Conservation (phyloP, 208 protist species). For the Crithidia thermophila region DNA sequence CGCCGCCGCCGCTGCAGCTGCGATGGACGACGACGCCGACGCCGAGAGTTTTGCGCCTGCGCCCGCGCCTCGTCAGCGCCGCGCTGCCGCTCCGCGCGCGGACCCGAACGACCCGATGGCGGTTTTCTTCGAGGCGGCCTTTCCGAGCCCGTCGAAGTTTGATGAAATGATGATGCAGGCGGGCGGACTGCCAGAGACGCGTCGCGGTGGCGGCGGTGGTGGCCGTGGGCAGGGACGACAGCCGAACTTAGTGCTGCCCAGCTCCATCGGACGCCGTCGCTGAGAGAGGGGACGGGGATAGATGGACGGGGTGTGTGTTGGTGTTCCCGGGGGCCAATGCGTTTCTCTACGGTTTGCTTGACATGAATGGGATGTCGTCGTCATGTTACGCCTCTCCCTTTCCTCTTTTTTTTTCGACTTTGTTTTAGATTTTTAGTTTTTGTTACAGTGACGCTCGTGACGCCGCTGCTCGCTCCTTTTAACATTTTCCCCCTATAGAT, state of each 20-base stretch:
- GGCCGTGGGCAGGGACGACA: conserved; percentile 36
- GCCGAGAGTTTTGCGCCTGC: neutral
- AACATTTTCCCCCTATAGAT: too few relatives aligned
- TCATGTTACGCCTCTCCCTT: too few relatives aligned
- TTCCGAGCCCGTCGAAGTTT: conserved; percentile 88
- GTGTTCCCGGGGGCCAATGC: too few relatives aligned
- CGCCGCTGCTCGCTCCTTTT: too few relatives aligned
- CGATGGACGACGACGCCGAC: neutral
- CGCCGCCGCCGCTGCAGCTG: neutral
- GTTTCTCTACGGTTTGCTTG: too few relatives aligned
- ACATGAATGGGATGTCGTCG: too few relatives aligned
- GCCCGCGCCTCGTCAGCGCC: conserved; percentile 9
- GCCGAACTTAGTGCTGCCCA: conserved; percentile 72
- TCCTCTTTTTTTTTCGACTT: too few relatives aligned
- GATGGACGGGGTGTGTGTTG: too few relatives aligned
- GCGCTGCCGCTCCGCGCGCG: conserved; percentile 20
- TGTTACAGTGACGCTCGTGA: too few relatives aligned
- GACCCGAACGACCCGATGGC: conserved; percentile 79
- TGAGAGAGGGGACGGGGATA: conserved; percentile 12
- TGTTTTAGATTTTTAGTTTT: too few relatives aligned
- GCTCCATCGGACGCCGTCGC: conserved; percentile 64
- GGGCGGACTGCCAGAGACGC: conserved; percentile 52
- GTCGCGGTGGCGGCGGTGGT: conserved; percentile 38
- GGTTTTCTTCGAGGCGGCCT: conserved; percentile 83
- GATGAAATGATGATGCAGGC: conserved; percentile 86